Percentiles rank a stretch among this genome's conserved stretches.
These are phyloP conservation scores for Mycena floridula DNA, from an alignment of 768 basidiomycete species.

Conservation along the genomic window DNA sequence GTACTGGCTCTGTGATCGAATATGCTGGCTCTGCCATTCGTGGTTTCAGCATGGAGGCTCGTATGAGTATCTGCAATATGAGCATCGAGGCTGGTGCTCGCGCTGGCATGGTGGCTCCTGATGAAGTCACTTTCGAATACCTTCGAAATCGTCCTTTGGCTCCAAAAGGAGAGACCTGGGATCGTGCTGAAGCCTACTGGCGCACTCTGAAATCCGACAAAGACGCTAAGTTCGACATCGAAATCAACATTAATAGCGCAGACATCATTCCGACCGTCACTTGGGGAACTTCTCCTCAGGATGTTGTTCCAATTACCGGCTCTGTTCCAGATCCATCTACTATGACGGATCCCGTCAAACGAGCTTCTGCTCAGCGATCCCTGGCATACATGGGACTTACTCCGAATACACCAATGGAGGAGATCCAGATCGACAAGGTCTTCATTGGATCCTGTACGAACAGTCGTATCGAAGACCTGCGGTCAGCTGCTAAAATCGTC, in stretches of 20 bases:
- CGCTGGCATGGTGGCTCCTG: slow-evolving; percentile 90
- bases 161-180: slow-evolving; percentile 83
- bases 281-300: slow-evolving; percentile 92
- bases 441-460: slow-evolving; percentile 96
- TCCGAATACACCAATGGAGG: slow-evolving; percentile 73
- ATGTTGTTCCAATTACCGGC: slow-evolving; percentile 79
- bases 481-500: slow-evolving; percentile 76
- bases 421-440: slow-evolving; percentile 79
- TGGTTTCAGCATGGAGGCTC: slow-evolving; percentile 81
- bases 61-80: slow-evolving; percentile 93
- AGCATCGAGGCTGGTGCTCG: slow-evolving; percentile 92
- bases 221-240: slow-evolving; percentile 79
- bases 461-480: slow-evolving; percentile 88
- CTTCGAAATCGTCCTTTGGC: slow-evolving; percentile 75
- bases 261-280: slow-evolving; percentile 89
- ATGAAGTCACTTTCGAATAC: slow-evolving; percentile 82
- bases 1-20: slow-evolving; percentile 88
- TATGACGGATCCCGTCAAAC: slow-evolving; percentile 59
- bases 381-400: slow-evolving; percentile 84
- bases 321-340: slow-evolving; percentile 69
- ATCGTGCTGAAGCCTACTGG: slow-evolving; percentile 83
- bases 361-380: slow-evolving; percentile 65
- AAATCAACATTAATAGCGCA: slow-evolving; percentile 72
- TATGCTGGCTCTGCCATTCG: slow-evolving; percentile 88
- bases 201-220: slow-evolving; percentile 71